Evolutionary conservation across 2,329 filamentous ascomycete species (phyloP).

Genomic region (Aspergillus nomiae): DNA sequence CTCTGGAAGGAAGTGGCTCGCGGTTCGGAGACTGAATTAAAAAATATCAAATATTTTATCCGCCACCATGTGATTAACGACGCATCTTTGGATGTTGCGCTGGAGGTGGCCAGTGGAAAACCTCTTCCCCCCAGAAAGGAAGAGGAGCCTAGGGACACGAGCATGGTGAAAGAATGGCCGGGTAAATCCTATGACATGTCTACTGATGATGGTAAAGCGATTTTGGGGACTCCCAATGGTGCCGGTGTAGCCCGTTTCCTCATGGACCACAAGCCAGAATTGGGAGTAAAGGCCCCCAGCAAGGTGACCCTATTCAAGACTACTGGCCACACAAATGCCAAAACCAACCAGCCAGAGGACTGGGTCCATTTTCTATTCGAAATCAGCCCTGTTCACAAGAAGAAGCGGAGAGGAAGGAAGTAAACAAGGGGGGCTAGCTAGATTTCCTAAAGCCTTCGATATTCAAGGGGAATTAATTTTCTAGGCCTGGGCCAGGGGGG

Average conservation of each 20-base stretch:
- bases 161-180: neutral
- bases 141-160: neutral
- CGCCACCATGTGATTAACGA: neutral
- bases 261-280: neutral
- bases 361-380: neutral
- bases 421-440: neutral
- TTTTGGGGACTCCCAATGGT: neutral
- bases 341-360: neutral
- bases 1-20: neutral
- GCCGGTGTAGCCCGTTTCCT: neutral
- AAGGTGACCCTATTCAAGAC: neutral
- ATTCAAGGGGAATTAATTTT: neutral
- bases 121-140: neutral
- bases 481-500: neutral
- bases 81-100: neutral
- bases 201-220: neutral
- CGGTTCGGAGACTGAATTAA: neutral
- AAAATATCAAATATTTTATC: neutral
- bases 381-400: neutral
- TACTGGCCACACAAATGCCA: neutral
- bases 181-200: neutral
- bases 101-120: neutral
- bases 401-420: neutral
- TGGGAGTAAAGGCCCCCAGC: neutral
- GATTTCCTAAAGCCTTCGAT: neutral